Evolutionary conservation across 1,284 basidiomycete species (phyloP).

Genomic region (Thecaphora frezii): DNA sequence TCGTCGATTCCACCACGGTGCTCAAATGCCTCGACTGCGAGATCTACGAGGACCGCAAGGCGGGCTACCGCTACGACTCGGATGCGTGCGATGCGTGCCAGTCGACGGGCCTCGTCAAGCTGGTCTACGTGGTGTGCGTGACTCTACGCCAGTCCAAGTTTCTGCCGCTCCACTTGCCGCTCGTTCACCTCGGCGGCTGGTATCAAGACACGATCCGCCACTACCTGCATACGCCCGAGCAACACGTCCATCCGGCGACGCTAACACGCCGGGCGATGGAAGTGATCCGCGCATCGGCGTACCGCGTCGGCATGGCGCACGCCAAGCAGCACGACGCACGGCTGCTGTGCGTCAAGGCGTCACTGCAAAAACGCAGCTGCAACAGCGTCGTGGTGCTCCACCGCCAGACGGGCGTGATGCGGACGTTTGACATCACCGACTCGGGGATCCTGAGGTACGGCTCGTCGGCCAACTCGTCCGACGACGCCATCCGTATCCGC

Average conservation of each 20-base stretch:
- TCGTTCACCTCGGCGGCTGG: conserved; percentile 14
- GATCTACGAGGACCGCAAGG: conserved; percentile 2
- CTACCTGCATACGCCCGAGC: conserved; percentile 67
- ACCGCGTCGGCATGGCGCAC: conserved; percentile 73
- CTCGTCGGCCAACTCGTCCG: conserved; percentile 63
- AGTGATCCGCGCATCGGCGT: conserved; percentile 62
- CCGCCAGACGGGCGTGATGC: conserved; percentile 66
- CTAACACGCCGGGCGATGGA: conserved; percentile 67
- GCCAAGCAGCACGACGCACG: conserved; percentile 72
- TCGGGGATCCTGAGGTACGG: conserved; percentile 70
- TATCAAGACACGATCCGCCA: conserved; percentile 66
- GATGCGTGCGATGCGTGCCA: conserved; percentile 11
- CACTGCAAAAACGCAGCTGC: conserved; percentile 65
- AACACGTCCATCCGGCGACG: conserved; percentile 75
- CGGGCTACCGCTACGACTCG: not conserved
- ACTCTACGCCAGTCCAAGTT: conserved; percentile 27
- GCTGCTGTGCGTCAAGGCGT: conserved; percentile 65
- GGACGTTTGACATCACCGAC: conserved; percentile 69
- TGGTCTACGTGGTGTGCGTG: conserved; percentile 32
- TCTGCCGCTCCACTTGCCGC: conserved; percentile 23
- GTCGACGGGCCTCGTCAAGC: conserved; percentile 13
- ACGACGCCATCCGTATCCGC: conserved; percentile 58
- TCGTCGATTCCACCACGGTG: conserved; percentile 17
- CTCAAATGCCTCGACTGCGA: conserved; percentile 5
- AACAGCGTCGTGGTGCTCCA: conserved; percentile 72